Percentiles rank a stretch among this genome's conserved stretches.
These are phyloP conservation scores for Botrytis aclada DNA, from an alignment of 2,329 filamentous ascomycete species.

Conservation along the genomic window DNA sequence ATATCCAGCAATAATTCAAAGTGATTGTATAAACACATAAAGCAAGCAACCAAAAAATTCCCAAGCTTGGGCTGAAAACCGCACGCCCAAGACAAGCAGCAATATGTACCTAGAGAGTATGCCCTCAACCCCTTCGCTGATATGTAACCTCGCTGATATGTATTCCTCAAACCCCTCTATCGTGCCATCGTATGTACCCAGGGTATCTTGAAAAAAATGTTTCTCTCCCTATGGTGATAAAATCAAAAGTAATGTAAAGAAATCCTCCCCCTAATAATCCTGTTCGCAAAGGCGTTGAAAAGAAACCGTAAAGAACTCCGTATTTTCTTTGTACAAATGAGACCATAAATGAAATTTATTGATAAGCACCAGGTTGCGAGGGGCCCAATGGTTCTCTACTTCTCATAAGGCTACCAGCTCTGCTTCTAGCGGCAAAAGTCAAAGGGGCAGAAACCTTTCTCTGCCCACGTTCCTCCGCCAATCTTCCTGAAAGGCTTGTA, in stretches of 20 bases:
- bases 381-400: slow-evolving; percentile 28
- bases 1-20: slow-evolving; percentile 19
- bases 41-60: slow-evolving; percentile 9
- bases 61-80: slow-evolving; percentile 9
- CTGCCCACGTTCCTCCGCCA: slow-evolving; percentile 32
- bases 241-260: slow-evolving; percentile 9
- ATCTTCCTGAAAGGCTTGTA: slow-evolving; percentile 27
- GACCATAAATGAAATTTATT: slow-evolving; percentile 21
- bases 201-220: slow-evolving; percentile 17
- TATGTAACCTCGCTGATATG: slow-evolving; percentile 18
- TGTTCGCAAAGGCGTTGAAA: not conserved
- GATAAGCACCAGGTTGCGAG: slow-evolving; percentile 27
- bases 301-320: slow-evolving; percentile 8
- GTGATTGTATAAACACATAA: not conserved
- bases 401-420: slow-evolving; percentile 30
- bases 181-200: slow-evolving; percentile 20
- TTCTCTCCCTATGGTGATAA: slow-evolving; percentile 14
- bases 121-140: slow-evolving; percentile 5
- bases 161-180: slow-evolving; percentile 18
- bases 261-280: slow-evolving; percentile 6
- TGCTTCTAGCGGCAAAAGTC: slow-evolving; percentile 25
- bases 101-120: slow-evolving; percentile 18
- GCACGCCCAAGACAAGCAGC: slow-evolving; percentile 15
- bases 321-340: slow-evolving; percentile 6
- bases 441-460: slow-evolving; percentile 33